Percentiles rank a stretch among this genome's conserved stretches.
phyloP scores from a whole-genome alignment of 176 grass and related monocot genomes.

The Musa itinerans region DNA sequence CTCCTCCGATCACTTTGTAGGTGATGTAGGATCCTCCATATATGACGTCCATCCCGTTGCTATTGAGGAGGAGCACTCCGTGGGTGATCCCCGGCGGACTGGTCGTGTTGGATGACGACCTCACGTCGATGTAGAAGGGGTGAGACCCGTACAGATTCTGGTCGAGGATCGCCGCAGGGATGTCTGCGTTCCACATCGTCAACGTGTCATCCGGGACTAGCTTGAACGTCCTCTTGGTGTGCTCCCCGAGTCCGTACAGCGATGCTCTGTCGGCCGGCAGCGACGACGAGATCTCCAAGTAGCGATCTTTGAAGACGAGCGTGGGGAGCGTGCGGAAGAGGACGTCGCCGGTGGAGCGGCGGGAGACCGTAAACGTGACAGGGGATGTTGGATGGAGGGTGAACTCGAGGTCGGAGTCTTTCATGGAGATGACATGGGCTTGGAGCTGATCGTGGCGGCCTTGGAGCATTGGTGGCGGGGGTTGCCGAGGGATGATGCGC shows the following conservation, averaged over 20 bases:
- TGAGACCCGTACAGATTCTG: slow-evolving; percentile 83
- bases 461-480: not conserved
- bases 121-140: slow-evolving; percentile 82
- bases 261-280: slow-evolving; percentile 36
- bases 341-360: slow-evolving; percentile 56
- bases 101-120: slow-evolving; percentile 1
- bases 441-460: not conserved
- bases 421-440: slow-evolving; percentile 25
- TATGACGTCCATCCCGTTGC: slow-evolving; percentile 81
- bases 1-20: slow-evolving; percentile 82
- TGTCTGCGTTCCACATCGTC: slow-evolving; percentile 81
- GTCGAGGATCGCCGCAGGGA: slow-evolving; percentile 10
- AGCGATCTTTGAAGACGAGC: slow-evolving; percentile 62
- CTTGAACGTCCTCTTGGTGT: slow-evolving; percentile 62
- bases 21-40: slow-evolving; percentile 50
- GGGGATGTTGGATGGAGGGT: slow-evolving; percentile 33
- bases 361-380: slow-evolving; percentile 58
- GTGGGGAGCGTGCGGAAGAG: slow-evolving; percentile 38
- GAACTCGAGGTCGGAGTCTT: slow-evolving; percentile 46
- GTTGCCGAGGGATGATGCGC: slow-evolving; percentile 43
- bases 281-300: slow-evolving; percentile 58
- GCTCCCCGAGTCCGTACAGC: slow-evolving; percentile 80
- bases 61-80: slow-evolving; percentile 75
- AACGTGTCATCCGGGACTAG: slow-evolving; percentile 47
- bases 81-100: slow-evolving; percentile 23